These are phyloP conservation scores for Alternaria triticina DNA, from an alignment of 2,329 filamentous ascomycete genomes.

Conservation along the genomic window DNA sequence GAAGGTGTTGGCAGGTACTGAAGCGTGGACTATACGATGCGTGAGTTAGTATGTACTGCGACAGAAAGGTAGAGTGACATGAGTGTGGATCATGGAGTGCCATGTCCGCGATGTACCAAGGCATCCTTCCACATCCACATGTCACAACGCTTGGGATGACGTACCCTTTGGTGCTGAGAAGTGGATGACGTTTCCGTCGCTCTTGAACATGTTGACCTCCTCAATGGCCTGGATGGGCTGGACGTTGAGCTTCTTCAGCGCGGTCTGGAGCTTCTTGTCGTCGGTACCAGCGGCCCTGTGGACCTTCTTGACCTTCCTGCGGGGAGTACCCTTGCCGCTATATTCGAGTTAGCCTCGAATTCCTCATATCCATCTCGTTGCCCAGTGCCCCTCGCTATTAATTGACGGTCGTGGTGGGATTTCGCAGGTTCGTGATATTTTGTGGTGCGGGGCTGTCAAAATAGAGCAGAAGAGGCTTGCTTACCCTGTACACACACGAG, in stretches of 20 bases:
- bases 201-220: constrained; percentile 99
- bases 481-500: constrained; percentile 38
- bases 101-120: background rate
- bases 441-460: constrained; percentile 27
- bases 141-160: constrained; percentile 31
- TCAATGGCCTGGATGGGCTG: constrained; percentile 99
- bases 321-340: constrained; percentile 96
- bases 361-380: background rate
- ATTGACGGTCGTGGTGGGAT: constrained; percentile 1
- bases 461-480: constrained; percentile 26
- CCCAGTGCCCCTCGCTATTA: background rate
- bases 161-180: constrained; percentile 96
- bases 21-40: constrained; percentile 78
- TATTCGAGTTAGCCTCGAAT: constrained; percentile 34
- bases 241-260: constrained; percentile 99
- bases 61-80: background rate
- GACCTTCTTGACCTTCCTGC: constrained; percentile 98
- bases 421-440: constrained; percentile 9
- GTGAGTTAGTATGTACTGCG: constrained; percentile 15
- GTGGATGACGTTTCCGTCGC: constrained; percentile 99
- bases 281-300: constrained; percentile 91
- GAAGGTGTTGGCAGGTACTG: constrained; percentile 98
- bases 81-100: background rate
- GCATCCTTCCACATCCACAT: background rate
- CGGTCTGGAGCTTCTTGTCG: constrained; percentile 98